Evolutionary conservation across 768 basidiomycete genomes (phyloP).

Genomic region (Mycena vitilis): DNA sequence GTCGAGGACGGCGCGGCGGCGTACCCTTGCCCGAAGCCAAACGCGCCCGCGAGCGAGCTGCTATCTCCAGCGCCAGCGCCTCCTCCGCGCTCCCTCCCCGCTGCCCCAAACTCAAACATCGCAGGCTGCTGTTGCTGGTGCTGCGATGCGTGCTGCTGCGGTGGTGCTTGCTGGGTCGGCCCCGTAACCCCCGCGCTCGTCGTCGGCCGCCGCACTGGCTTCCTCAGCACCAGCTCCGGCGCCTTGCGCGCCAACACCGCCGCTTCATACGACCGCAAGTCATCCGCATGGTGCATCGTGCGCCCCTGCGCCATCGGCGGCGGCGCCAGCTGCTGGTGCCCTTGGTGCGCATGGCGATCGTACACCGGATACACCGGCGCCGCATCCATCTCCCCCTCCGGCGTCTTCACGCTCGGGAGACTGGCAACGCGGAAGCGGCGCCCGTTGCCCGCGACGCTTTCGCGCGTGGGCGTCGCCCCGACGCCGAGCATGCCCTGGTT

Average conservation of each 20-base stretch:
- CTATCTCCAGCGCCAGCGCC: conserved; percentile 8
- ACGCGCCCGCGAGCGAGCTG: conserved; percentile 33
- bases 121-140: conserved; percentile 6
- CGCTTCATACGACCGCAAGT: conserved; percentile 78
- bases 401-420: conserved; percentile 77
- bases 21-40: conserved; percentile 25
- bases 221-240: conserved; percentile 52
- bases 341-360: conserved; percentile 21
- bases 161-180: neutral
- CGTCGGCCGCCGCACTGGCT: conserved; percentile 65
- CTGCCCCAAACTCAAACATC: conserved; percentile 26
- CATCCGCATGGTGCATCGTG: conserved; percentile 65
- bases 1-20: conserved; percentile 34
- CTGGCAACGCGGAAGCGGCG: conserved; percentile 71
- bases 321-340: conserved; percentile 36
- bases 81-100: conserved; percentile 10
- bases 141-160: conserved; percentile 9
- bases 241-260: conserved; percentile 79
- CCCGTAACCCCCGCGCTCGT: conserved; percentile 43
- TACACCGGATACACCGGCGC: conserved; percentile 29
- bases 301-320: conserved; percentile 39
- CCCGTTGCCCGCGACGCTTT: neutral
- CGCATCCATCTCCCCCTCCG: conserved; percentile 52
- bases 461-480: conserved; percentile 13
- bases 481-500: conserved; percentile 10